Conservation (phyloP, 768 basidiomycete species). For the Naematelia encephala region DNA sequence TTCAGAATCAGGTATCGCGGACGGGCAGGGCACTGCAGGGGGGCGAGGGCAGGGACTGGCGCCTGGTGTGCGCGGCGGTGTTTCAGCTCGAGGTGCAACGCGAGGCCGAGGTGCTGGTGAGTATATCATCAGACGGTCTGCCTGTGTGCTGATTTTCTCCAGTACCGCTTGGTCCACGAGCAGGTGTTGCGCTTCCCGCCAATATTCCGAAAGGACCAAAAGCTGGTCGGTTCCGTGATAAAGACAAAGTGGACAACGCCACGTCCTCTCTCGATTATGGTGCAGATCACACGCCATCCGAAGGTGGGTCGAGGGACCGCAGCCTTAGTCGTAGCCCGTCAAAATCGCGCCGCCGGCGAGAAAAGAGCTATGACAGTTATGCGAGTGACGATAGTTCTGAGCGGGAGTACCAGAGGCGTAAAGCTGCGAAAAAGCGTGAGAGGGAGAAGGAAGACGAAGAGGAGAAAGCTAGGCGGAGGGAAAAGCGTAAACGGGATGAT, state of each 20-base stretch:
- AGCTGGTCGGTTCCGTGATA: slow-evolving; percentile 45
- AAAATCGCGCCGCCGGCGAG: slow-evolving; percentile 1
- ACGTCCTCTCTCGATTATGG: slow-evolving; percentile 39
- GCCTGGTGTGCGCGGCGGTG: slow-evolving; percentile 1
- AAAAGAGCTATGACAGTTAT: slow-evolving; percentile 8
- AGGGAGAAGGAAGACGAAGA: slow-evolving; percentile 24
- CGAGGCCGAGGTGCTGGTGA: slow-evolving; percentile 40
- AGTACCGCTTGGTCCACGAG: slow-evolving; percentile 36
- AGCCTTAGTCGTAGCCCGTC: not conserved
- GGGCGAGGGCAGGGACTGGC: slow-evolving; percentile 5
- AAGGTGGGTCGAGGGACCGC: slow-evolving; percentile 3
- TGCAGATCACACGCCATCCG: slow-evolving; percentile 10
- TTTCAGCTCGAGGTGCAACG: slow-evolving; percentile 15
- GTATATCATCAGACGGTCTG: slow-evolving; percentile 2
- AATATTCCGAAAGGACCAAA: slow-evolving; percentile 42
- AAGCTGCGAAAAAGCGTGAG: slow-evolving; percentile 7
- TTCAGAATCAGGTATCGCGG: not conserved
- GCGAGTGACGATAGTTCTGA: slow-evolving; percentile 10
- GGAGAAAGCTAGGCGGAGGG: slow-evolving; percentile 15
- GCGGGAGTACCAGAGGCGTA: slow-evolving; percentile 6
- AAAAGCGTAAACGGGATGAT: slow-evolving; percentile 37
- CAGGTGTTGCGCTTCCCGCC: slow-evolving; percentile 14
- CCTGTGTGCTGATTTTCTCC: not conserved
- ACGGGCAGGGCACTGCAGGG: slow-evolving; percentile 6
- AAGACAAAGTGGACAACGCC: slow-evolving; percentile 35